Evolutionary conservation across 352 stramenopile genomes (phyloP).

Genomic region (Globisporangium emineosum): DNA sequence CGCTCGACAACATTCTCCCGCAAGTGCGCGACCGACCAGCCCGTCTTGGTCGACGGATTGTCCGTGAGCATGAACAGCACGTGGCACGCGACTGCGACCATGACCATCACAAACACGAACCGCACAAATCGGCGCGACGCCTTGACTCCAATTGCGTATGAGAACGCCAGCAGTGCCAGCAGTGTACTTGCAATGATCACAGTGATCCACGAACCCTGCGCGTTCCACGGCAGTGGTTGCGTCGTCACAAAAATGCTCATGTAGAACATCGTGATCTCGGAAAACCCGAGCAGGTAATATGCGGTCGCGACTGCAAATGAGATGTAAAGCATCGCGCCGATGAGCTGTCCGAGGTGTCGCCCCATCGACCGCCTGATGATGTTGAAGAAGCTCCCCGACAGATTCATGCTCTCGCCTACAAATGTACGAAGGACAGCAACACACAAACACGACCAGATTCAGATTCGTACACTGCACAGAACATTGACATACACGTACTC

Average conservation of each 20-base stretch:
- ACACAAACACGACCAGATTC: background rate
- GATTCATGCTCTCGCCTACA: conserved; percentile 11
- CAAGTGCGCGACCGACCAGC: conserved; percentile 24
- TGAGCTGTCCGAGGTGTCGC: conserved; percentile 29
- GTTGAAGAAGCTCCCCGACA: conserved; percentile 27
- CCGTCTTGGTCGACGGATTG: conserved; percentile 27
- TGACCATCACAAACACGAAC: conserved; percentile 37
- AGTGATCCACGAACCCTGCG: conserved; percentile 29
- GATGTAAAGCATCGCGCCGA: conserved; percentile 35
- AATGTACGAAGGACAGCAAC: background rate
- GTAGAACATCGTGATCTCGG: conserved; percentile 46
- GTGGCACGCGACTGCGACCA: conserved; percentile 34
- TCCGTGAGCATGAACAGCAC: conserved; percentile 31
- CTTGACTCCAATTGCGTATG: conserved; percentile 16
- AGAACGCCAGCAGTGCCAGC: conserved; percentile 20
- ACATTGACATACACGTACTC: background rate
- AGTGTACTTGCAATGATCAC: conserved; percentile 29
- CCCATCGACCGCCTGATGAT: conserved; percentile 26
- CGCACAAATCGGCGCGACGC: conserved; percentile 23
- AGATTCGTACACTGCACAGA: background rate
- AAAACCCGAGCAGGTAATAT: conserved; percentile 51
- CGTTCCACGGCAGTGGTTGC: conserved; percentile 37
- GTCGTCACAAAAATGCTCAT: conserved; percentile 21
- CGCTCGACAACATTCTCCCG: conserved; percentile 25
- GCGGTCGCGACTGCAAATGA: conserved; percentile 34